Evolutionary conservation across 176 grass and related monocot species (phyloP).

Genomic region (Paspalum notatum): DNA sequence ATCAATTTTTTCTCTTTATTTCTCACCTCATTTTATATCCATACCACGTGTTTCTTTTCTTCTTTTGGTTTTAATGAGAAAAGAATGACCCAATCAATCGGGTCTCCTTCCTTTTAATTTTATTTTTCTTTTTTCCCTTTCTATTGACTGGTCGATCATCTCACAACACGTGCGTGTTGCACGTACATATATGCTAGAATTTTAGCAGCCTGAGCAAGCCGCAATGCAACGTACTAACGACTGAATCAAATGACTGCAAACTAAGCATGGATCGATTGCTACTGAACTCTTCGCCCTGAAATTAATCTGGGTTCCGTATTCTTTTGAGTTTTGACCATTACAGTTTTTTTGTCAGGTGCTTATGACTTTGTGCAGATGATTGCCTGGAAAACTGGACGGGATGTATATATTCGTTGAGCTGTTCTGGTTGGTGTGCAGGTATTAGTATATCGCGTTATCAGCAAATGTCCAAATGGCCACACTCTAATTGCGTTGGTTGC

Average conservation of each 20-base stretch:
- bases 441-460: background rate
- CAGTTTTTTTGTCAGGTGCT: background rate
- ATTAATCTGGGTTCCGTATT: background rate
- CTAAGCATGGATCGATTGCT: background rate
- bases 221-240: background rate
- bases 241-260: background rate
- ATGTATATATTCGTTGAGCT: background rate
- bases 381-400: background rate
- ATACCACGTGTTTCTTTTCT: too few relatives aligned
- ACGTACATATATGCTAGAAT: too few relatives aligned
- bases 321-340: background rate
- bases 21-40: too few relatives aligned
- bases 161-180: too few relatives aligned
- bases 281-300: background rate
- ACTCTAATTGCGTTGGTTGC: conserved; percentile 12
- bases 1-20: too few relatives aligned
- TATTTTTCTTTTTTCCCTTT: too few relatives aligned
- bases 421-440: background rate
- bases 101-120: too few relatives aligned
- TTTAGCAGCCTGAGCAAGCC: background rate
- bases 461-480: background rate
- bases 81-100: too few relatives aligned
- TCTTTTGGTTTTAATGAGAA: too few relatives aligned
- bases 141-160: too few relatives aligned
- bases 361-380: background rate